Evolutionary conservation across 2,329 filamentous ascomycete species (phyloP).

Genomic region (Epichloe typhina): DNA sequence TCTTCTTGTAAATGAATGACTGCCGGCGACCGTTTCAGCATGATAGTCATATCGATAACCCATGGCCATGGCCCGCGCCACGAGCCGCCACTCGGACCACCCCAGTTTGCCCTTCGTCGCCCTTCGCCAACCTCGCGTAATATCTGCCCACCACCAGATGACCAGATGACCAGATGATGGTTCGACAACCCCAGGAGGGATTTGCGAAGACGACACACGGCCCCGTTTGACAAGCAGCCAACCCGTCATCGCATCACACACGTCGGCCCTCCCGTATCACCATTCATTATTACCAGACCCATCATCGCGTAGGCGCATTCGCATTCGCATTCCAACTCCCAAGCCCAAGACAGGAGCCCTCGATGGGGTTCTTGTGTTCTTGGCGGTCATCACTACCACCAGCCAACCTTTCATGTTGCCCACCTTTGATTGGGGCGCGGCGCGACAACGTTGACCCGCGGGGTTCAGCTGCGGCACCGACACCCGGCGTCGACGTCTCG

Average conservation of each 20-base stretch:
- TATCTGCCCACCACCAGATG: not conserved
- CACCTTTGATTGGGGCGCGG: not conserved
- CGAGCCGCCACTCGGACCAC: too few species aligned
- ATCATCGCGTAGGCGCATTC: not conserved
- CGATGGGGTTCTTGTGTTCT: not conserved
- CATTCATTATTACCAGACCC: not conserved
- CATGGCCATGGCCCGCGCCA: too few species aligned
- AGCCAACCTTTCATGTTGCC: not conserved
- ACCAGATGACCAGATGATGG: too few species aligned
- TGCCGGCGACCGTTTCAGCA: not conserved
- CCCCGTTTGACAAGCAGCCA: not conserved
- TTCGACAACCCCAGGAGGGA: not conserved
- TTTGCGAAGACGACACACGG: not conserved
- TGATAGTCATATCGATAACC: too few species aligned
- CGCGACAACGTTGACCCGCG: conserved; percentile 11
- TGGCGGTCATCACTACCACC: not conserved
- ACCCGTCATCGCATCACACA: not conserved
- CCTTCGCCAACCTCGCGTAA: not conserved
- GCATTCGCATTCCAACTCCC: not conserved
- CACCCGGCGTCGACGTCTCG: not conserved
- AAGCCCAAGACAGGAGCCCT: not conserved
- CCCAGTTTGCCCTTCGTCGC: too few species aligned
- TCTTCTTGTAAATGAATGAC: not conserved
- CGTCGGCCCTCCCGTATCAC: too few species aligned
- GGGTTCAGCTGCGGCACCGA: conserved; percentile 5